Conservation (phyloP, 495 filamentous ascomycete genomes). For the Antarctomyces pellizariae region DNA sequence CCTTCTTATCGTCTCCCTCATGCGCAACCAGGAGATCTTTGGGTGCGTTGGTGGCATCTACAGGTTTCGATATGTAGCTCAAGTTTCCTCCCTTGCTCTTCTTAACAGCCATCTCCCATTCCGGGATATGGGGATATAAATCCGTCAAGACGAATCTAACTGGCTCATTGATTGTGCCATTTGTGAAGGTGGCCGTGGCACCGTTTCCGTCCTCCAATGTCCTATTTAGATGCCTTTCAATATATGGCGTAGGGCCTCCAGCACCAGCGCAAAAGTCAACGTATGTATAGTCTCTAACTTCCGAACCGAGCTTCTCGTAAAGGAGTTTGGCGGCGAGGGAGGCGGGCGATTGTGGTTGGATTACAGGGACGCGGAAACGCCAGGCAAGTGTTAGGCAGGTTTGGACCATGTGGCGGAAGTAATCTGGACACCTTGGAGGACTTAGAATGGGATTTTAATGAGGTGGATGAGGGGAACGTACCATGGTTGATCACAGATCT, state of each 20-base stretch:
- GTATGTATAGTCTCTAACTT: conserved; percentile 25
- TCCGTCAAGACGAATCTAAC: conserved; percentile 47
- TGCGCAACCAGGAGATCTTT: conserved; percentile 17
- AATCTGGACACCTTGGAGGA: conserved; percentile 24
- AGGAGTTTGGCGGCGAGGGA: conserved; percentile 23
- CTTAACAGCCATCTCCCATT: conserved; percentile 30
- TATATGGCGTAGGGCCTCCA: conserved; percentile 41
- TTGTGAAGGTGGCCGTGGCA: conserved; percentile 6
- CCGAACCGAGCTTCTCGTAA: conserved; percentile 16
- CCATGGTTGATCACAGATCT: conserved; percentile 30
- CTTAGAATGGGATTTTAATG: neutral
- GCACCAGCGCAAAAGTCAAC: conserved; percentile 57
- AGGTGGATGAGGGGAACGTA: conserved; percentile 10
- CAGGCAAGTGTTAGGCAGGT: conserved; percentile 25
- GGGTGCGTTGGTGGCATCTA: conserved; percentile 37
- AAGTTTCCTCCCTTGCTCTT: conserved; percentile 23
- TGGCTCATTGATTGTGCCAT: conserved; percentile 9
- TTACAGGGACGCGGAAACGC: conserved; percentile 19
- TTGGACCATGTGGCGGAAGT: conserved; percentile 26
- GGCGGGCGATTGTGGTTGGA: conserved; percentile 23
- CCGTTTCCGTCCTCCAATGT: conserved; percentile 13
- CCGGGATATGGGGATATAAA: conserved; percentile 36
- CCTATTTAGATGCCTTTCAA: conserved; percentile 36
- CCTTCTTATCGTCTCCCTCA: conserved; percentile 13
- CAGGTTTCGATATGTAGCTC: conserved; percentile 26